Conservation (phyloP, 257 asterid species). For the Solanum ossicruentum region DNA sequence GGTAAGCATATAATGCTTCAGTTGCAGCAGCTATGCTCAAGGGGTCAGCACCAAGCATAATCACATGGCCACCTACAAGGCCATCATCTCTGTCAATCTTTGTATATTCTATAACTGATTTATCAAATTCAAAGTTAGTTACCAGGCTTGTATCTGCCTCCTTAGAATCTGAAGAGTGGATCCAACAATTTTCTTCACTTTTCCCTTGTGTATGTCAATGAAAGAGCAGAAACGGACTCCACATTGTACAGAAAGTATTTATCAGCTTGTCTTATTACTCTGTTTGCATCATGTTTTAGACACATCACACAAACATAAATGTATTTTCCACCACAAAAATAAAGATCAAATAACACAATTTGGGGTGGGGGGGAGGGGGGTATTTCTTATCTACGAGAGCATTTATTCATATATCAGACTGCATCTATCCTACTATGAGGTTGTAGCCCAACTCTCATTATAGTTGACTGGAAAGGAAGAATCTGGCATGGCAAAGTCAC, state of each 20-base stretch:
- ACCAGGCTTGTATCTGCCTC: conserved; percentile 60
- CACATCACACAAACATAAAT: not conserved
- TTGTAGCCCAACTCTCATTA: too few relatives aligned
- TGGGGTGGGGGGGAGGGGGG: too few relatives aligned
- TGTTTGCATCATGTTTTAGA: conserved; percentile 63
- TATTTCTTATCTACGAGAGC: not conserved
- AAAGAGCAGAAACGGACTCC: conserved; percentile 81
- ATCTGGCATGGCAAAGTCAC: too few relatives aligned
- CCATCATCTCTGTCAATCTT: conserved; percentile 62
- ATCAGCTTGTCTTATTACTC: conserved; percentile 68
- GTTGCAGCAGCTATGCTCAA: conserved; percentile 68
- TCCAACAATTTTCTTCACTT: conserved; percentile 96
- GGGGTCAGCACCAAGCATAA: conserved; percentile 97
- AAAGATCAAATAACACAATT: not conserved
- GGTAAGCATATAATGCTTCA: conserved; percentile 86
- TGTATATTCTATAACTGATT: conserved; percentile 83
- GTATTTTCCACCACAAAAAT: not conserved
- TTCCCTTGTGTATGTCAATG: conserved; percentile 98
- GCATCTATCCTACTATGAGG: not conserved
- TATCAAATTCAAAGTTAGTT: conserved; percentile 84
- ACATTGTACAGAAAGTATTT: conserved; percentile 43
- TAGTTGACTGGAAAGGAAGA: too few relatives aligned
- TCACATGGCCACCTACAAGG: conserved; percentile 88
- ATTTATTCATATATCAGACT: not conserved
- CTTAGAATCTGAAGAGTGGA: conserved; percentile 80